Base-by-base conservation (phyloP, 345 rosid genomes). In the Gossypium longicalyx region DNA sequence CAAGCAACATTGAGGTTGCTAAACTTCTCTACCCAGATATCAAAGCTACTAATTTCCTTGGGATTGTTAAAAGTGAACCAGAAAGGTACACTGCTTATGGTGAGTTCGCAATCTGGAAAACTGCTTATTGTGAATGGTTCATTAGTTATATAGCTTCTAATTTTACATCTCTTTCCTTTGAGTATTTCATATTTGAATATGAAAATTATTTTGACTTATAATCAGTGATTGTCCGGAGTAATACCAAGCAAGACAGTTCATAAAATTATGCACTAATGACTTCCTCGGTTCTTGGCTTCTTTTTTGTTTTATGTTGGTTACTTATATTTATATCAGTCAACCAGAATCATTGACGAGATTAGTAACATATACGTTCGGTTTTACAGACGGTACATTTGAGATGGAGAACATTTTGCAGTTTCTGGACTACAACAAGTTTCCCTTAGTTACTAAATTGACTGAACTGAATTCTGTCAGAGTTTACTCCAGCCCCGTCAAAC, bases 61-160 rank as follows among this genome's bases (percentile, higher is more conserved):
- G 96, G 59, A 67, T 93, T 74, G 94, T 93, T 77, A 91, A 91
- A 86, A 86, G 83, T 74, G 97, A 91, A 70, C 93, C 94, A 3
- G 97, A 91, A 77, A 86, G 80, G 77, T 90, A 89, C 78, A 86
- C 89, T 78, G 71, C 58, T 15, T 90, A 86, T 59, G 97, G 97
- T 67, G 54, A 68, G 15, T 68, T 67, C 12, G 20, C 43, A 48
- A 23, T 25, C 22, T 25, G 12, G 8, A 68, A 48, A 72, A 45
- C 11, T 73, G 67, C 7, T 60, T 25, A 6, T 43, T 56, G 66
- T 44, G 66, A 60, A 45, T 47, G 22, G 56, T 59, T 72, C 16
- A 3, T 65, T 44, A 58, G 38, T 43, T 27, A 16, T 25, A 47
- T 27, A 45, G 2, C 22, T 72, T 72, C 15, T 44, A 15, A 22